These are phyloP conservation scores for Physocladia obscura DNA, from an alignment of 192 early-diverging fungal species.

Conservation along the genomic window DNA sequence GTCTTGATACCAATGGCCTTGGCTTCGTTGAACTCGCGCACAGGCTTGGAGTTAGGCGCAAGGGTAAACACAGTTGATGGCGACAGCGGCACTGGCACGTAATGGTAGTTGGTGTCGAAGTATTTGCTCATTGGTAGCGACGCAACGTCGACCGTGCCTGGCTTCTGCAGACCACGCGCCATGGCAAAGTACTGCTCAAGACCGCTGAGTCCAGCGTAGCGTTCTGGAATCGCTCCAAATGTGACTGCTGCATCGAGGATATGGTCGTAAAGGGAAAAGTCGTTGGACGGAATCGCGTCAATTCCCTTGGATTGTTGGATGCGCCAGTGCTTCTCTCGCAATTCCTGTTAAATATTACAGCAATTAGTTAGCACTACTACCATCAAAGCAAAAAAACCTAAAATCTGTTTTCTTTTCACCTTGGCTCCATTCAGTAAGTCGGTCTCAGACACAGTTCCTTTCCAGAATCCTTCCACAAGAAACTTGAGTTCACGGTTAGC, in stretches of 20 bases:
- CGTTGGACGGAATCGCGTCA: constrained; percentile 85
- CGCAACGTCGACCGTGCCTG: constrained; percentile 78
- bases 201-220: constrained; percentile 52
- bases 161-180: constrained; percentile 87
- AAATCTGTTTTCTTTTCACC: constrained; percentile 55
- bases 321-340: constrained; percentile 55
- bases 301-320: constrained; percentile 73
- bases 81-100: constrained; percentile 27
- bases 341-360: constrained; percentile 11
- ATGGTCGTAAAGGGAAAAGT: constrained; percentile 95
- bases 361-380: neutral
- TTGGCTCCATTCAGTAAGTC: constrained; percentile 18
- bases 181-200: constrained; percentile 94
- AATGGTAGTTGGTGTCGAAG: constrained; percentile 98
- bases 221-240: constrained; percentile 63
- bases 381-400: constrained; percentile 65
- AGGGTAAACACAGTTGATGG: constrained; percentile 71
- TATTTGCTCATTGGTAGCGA: constrained; percentile 99
- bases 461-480: constrained; percentile 92
- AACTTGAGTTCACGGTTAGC: constrained; percentile 95
- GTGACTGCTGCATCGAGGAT: constrained; percentile 58
- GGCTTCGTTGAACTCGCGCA: constrained; percentile 88
- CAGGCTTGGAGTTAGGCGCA: constrained; percentile 66
- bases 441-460: constrained; percentile 67
- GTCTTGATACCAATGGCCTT: constrained; percentile 87